A percentile compares a stretch with the other conserved stretches of the same genome.
Conservation (phyloP, 78 protist species). For the Tieghemostelium lacteum region DNA sequence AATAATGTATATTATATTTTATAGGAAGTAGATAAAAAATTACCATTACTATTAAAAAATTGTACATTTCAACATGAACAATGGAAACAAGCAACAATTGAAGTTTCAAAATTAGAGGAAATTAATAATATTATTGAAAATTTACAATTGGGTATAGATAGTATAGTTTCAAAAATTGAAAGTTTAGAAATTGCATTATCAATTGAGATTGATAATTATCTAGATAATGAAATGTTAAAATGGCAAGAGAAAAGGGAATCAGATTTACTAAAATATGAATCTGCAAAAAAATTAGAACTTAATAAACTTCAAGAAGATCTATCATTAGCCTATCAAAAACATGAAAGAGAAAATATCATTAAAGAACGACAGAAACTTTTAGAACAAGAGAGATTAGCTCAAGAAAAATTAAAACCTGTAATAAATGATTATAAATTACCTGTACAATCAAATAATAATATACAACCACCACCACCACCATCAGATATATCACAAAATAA, state of each 20-base stretch:
- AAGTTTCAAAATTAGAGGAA: slow-evolving; percentile 29
- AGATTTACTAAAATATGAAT: slow-evolving; percentile 26
- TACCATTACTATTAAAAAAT: not conserved
- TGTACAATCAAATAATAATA: not conserved
- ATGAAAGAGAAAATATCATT: slow-evolving; percentile 53
- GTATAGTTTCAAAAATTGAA: slow-evolving; percentile 49
- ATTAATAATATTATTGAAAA: slow-evolving; percentile 20
- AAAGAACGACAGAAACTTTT: slow-evolving; percentile 15
- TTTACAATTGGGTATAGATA: slow-evolving; percentile 26
- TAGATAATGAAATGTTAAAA: slow-evolving; percentile 32
- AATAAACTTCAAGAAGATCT: slow-evolving; percentile 56
- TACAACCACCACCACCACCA: not conserved
- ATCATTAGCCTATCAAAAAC: slow-evolving; percentile 18
- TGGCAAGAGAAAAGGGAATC: slow-evolving; percentile 53
- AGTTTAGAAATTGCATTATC: slow-evolving; percentile 45
- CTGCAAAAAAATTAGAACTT: slow-evolving; percentile 28
- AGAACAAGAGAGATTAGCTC: slow-evolving; percentile 15
- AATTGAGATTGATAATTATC: slow-evolving; percentile 44
- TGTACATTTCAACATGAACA: slow-evolving; percentile 6
- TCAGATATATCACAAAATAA: not conserved
- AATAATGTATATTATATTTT: not conserved
- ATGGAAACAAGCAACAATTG: slow-evolving; percentile 39
- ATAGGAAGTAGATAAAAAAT: slow-evolving; percentile 44
- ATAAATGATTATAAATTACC: not conserved
- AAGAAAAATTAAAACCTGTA: not conserved